Evolutionary conservation across 352 stramenopile genomes (phyloP).

Genomic region (Aphanomyces euteiches): DNA sequence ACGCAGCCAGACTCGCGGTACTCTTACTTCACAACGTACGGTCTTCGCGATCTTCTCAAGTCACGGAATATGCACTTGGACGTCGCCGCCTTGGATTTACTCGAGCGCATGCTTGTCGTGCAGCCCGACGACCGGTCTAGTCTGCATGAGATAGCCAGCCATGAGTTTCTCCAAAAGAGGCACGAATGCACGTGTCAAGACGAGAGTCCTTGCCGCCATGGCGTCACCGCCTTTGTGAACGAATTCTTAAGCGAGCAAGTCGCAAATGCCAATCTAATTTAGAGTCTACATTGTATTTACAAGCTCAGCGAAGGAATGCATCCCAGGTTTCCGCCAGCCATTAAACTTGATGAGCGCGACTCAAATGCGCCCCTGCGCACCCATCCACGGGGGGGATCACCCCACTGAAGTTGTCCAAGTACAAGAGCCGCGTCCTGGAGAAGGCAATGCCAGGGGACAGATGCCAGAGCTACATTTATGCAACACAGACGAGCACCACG

Average conservation of each 20-base stretch:
- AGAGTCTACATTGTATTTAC: too few relatives aligned
- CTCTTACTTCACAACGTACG: not conserved
- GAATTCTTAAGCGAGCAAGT: not conserved
- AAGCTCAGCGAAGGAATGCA: too few relatives aligned
- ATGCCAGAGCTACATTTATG: too few relatives aligned
- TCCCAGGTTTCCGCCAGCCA: too few relatives aligned
- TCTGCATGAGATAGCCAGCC: not conserved
- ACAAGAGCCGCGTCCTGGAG: too few relatives aligned
- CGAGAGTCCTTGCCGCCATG: not conserved
- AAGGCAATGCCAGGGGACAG: too few relatives aligned
- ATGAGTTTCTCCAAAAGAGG: not conserved
- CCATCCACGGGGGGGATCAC: too few relatives aligned
- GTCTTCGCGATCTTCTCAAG: not conserved
- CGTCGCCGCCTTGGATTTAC: not conserved
- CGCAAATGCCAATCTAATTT: too few relatives aligned
- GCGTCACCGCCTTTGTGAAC: not conserved
- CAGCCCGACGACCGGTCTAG: not conserved
- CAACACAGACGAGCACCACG: too few relatives aligned
- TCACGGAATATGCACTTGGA: conserved; percentile 23
- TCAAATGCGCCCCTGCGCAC: too few relatives aligned
- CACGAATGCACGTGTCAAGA: not conserved
- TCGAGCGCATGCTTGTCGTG: conserved; percentile 5
- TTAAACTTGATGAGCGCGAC: too few relatives aligned
- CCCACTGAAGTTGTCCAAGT: too few relatives aligned
- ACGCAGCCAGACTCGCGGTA: not conserved